phyloP scores from a whole-genome alignment of 768 basidiomycete species.

The Mycena floridula region DNA sequence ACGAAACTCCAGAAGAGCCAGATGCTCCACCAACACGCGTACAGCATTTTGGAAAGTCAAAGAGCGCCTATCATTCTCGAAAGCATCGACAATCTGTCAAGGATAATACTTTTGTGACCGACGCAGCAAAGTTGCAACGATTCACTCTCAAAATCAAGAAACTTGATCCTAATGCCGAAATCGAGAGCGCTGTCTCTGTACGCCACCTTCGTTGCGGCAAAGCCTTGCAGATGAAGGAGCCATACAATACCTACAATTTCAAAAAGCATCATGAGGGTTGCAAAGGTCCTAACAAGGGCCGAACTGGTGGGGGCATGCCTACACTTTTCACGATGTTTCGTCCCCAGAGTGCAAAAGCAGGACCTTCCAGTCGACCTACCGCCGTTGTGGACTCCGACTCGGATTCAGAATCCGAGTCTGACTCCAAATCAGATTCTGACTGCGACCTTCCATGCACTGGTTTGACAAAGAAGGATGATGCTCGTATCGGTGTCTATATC shows the following conservation, averaged over 20 bases:
- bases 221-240: background rate
- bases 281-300: background rate
- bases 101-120: background rate
- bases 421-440: background rate
- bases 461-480: background rate
- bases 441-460: background rate
- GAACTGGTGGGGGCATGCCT: background rate
- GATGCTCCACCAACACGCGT: no score
- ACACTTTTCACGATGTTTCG: background rate
- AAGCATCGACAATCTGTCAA: background rate
- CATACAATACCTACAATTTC: background rate
- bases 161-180: background rate
- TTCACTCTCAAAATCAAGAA: background rate
- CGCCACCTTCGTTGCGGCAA: background rate
- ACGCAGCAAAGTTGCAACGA: background rate
- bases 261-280: background rate
- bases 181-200: background rate
- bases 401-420: no score
- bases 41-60: no score
- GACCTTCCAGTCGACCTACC: background rate
- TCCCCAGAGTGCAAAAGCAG: no score
- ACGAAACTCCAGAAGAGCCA: no score
- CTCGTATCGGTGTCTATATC: background rate
- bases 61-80: background rate
- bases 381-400: no score